These are phyloP conservation scores for Malus sieversii DNA, from an alignment of 306 rosid genomes.

Conservation along the genomic window DNA sequence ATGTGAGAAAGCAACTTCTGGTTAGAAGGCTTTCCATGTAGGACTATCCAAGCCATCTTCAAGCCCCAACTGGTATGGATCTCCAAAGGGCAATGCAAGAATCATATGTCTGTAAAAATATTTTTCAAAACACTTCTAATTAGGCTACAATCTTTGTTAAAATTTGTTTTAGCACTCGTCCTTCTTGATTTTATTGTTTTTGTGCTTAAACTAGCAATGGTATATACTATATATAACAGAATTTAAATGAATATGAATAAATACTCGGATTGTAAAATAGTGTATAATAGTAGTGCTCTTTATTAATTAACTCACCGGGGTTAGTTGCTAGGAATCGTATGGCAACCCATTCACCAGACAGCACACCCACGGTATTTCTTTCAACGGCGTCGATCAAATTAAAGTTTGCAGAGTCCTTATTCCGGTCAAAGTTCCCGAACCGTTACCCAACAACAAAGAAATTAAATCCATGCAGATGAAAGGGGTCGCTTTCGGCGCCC, in stretches of 20 bases:
- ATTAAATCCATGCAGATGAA: conserved; percentile 61
- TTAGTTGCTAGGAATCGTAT: conserved; percentile 55
- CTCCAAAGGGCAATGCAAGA: conserved; percentile 65
- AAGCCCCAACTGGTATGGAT: conserved; percentile 66
- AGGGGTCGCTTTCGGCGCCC: conserved; percentile 51
- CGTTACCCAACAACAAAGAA: conserved; percentile 65
- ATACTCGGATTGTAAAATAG: not conserved
- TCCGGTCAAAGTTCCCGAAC: conserved; percentile 51
- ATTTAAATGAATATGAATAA: too few species aligned
- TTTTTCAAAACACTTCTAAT: too few species aligned
- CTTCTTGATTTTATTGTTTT: too few species aligned
- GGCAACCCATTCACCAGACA: conserved; percentile 64
- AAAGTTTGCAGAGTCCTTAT: conserved; percentile 34
- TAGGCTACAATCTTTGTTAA: too few species aligned
- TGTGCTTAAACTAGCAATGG: too few species aligned
- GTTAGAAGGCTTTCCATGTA: conserved; percentile 53
- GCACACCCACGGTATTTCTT: conserved; percentile 53
- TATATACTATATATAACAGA: too few species aligned
- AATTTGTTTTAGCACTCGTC: too few species aligned
- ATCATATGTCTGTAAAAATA: conserved; percentile 51
- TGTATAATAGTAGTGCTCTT: not conserved
- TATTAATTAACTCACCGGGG: conserved; percentile 32
- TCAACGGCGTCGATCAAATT: conserved; percentile 51
- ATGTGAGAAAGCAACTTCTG: conserved; percentile 51
- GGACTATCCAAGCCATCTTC: conserved; percentile 59